Evolutionary conservation across 1,139 yeast genomes (phyloP).

Genomic region (Lodderomyces jiufengensis): DNA sequence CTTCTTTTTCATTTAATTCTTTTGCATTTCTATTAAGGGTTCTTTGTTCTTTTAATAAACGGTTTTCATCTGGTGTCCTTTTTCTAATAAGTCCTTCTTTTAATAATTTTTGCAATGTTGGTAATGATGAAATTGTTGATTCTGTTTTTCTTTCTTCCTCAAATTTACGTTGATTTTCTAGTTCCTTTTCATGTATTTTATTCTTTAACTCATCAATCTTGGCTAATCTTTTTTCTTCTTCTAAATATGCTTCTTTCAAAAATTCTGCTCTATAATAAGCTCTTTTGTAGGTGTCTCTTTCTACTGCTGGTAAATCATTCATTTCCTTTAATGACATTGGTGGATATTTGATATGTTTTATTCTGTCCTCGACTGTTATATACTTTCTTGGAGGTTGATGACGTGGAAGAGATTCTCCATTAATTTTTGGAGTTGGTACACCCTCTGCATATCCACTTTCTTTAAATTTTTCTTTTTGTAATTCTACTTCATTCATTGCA

Average conservation of each 20-base stretch:
- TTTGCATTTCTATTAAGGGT: conserved; percentile 30
- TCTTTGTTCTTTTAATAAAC: conserved; percentile 42
- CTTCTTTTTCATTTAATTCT: conserved; percentile 34
- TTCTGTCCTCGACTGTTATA: conserved; percentile 56
- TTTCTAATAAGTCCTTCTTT: conserved; percentile 67
- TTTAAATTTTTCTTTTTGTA: conserved; percentile 40
- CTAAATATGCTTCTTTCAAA: conserved; percentile 60
- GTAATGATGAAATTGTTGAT: conserved; percentile 67
- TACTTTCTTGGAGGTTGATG: conserved; percentile 49
- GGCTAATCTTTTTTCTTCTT: conserved; percentile 54
- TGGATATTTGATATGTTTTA: conserved; percentile 49
- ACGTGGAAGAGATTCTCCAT: conserved; percentile 32
- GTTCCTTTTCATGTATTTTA: conserved; percentile 15
- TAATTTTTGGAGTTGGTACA: conserved; percentile 66
- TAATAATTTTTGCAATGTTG: conserved; percentile 70
- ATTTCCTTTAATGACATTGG: conserved; percentile 28
- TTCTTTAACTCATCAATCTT: conserved; percentile 35
- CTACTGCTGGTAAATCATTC: conserved; percentile 33
- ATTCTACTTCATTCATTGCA: conserved; percentile 39
- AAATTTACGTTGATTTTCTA: conserved; percentile 24
- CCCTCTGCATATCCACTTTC: conserved; percentile 73
- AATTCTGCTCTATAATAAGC: conserved; percentile 73
- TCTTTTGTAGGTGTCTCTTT: conserved; percentile 53
- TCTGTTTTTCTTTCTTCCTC: conserved; percentile 30
- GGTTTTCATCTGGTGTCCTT: conserved; percentile 66